These are phyloP conservation scores for Dentipellis fragilis DNA, from an alignment of 768 basidiomycete genomes.

Conservation along the genomic window DNA sequence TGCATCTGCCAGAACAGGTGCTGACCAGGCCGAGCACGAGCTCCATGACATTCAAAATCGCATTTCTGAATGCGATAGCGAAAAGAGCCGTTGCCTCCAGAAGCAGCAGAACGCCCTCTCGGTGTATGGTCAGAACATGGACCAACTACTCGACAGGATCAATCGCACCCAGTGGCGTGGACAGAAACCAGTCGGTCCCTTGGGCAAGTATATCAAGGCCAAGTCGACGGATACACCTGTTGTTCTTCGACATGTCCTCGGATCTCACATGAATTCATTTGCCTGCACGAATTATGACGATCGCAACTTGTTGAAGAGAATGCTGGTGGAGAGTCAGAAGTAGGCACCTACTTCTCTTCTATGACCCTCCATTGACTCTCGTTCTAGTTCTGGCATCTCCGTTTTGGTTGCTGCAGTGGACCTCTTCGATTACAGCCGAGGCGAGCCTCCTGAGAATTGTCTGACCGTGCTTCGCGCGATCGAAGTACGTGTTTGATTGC, in stretches of 20 bases:
- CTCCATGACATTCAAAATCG: slow-evolving; percentile 24
- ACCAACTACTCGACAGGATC: slow-evolving; percentile 45
- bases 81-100: slow-evolving; percentile 39
- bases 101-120: slow-evolving; percentile 48
- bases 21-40: slow-evolving; percentile 26
- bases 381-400: slow-evolving; percentile 30
- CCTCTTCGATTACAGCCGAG: slow-evolving; percentile 67
- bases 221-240: slow-evolving; percentile 59
- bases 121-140: slow-evolving; percentile 55
- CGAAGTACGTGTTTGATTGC: slow-evolving; percentile 38
- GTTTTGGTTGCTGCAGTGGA: slow-evolving; percentile 66
- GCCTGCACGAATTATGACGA: slow-evolving; percentile 69
- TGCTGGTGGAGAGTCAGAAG: slow-evolving; percentile 63
- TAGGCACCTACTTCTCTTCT: neutral
- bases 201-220: slow-evolving; percentile 71
- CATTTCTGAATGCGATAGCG: slow-evolving; percentile 36
- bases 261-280: slow-evolving; percentile 50
- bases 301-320: slow-evolving; percentile 38
- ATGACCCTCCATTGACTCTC: neutral
- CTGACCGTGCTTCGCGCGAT: slow-evolving; percentile 77
- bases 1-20: slow-evolving; percentile 15
- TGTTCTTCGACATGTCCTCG: slow-evolving; percentile 57
- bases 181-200: slow-evolving; percentile 61
- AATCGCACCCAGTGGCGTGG: slow-evolving; percentile 49
- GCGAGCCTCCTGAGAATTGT: slow-evolving; percentile 55